Conservation (phyloP, 139 green algal species). For the Closterium sp. region DNA sequence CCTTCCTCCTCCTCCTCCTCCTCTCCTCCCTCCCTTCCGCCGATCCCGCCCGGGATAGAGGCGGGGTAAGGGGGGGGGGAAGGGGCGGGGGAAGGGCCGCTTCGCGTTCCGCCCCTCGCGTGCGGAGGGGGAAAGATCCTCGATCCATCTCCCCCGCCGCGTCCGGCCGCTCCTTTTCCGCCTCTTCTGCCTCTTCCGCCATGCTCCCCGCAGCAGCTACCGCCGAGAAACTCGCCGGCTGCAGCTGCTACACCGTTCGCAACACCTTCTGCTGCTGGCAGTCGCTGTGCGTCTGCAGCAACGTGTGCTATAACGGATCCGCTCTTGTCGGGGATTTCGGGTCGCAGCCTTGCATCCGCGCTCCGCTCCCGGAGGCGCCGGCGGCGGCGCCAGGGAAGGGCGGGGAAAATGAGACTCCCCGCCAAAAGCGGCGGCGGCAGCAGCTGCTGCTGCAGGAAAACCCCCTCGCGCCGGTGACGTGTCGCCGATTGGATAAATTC, state of each 20-base stretch:
- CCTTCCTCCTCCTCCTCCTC: neutral
- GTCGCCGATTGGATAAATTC: constrained; percentile 1
- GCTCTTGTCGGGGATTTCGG: constrained; percentile 6
- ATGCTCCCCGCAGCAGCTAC: neutral
- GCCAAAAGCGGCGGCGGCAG: neutral
- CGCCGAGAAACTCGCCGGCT: neutral
- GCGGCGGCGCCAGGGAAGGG: neutral
- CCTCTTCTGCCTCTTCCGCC: neutral
- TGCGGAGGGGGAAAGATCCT: neutral
- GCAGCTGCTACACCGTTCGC: constrained; percentile 17
- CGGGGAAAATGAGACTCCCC: neutral
- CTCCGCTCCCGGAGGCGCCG: neutral
- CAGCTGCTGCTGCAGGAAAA: neutral
- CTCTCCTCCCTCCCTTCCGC: neutral
- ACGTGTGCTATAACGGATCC: constrained; percentile 23
- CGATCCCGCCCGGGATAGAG: neutral
- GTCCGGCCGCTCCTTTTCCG: neutral
- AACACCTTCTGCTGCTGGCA: constrained; percentile 23
- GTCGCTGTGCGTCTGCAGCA: constrained; percentile 22
- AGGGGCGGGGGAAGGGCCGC: neutral
- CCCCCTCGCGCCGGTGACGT: neutral
- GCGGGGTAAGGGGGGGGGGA: neutral
- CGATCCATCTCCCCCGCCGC: neutral
- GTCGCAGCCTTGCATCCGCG: neutral
- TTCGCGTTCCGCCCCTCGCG: neutral